These are phyloP conservation scores for Raphanus hybrid DNA, from an alignment of 441 rosid genomes.

Conservation along the genomic window DNA sequence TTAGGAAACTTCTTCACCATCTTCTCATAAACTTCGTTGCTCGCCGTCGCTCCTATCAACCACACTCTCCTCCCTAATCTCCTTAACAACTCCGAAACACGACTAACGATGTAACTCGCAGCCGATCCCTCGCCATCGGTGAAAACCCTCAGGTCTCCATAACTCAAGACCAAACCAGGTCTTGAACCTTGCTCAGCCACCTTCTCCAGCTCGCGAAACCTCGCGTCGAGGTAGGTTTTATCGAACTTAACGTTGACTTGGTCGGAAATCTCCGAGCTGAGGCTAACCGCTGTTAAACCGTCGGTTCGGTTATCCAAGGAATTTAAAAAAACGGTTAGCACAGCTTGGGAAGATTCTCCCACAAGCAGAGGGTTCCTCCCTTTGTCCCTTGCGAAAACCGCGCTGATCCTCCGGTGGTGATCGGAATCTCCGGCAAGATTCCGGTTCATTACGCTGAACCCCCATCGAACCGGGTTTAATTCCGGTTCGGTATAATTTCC, in stretches of 20 bases:
- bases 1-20: slow-evolving; percentile 59
- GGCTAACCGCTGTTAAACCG: slow-evolving; percentile 49
- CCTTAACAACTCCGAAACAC: slow-evolving; percentile 56
- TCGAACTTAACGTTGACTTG: slow-evolving; percentile 42
- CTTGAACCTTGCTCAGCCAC: slow-evolving; percentile 45
- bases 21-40: slow-evolving; percentile 61
- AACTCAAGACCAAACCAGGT: slow-evolving; percentile 59
- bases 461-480: slow-evolving; percentile 44
- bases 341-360: slow-evolving; percentile 60
- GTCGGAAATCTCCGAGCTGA: slow-evolving; percentile 47
- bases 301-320: slow-evolving; percentile 48
- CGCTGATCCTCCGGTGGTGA: slow-evolving; percentile 55
- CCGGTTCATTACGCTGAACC: slow-evolving; percentile 51
- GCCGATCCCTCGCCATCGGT: slow-evolving; percentile 32
- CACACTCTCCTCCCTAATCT: slow-evolving; percentile 55
- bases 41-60: slow-evolving; percentile 66
- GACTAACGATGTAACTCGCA: slow-evolving; percentile 49
- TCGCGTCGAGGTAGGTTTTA: slow-evolving; percentile 41
- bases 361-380: slow-evolving; percentile 78
- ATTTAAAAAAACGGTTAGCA: slow-evolving; percentile 55
- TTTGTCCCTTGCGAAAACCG: slow-evolving; percentile 52
- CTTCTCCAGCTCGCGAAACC: slow-evolving; percentile 53
- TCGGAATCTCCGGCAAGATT: slow-evolving; percentile 58
- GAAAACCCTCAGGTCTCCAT: slow-evolving; percentile 66
- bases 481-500: slow-evolving; percentile 44